Conservation (phyloP, 495 filamentous ascomycete species). For the Hypomontagnella submonticulosa region DNA sequence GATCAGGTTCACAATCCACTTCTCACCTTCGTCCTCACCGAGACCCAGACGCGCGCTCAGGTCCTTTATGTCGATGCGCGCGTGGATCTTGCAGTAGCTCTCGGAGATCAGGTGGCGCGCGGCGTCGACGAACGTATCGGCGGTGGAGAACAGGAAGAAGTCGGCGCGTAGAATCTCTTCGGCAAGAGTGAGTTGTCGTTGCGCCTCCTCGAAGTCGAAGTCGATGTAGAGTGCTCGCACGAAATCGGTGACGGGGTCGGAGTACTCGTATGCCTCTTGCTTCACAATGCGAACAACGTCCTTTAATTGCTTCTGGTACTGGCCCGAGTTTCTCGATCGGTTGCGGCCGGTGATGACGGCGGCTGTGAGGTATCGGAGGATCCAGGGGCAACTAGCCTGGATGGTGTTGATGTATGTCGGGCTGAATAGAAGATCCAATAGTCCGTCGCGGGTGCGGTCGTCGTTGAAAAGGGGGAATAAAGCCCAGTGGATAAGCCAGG, state of each 20-base stretch:
- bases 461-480: constrained; percentile 99
- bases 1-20: constrained; percentile 99
- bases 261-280: constrained; percentile 98
- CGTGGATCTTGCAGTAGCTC: constrained; percentile 99
- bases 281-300: constrained; percentile 93
- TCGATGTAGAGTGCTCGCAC: constrained; percentile 96
- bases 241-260: constrained; percentile 94
- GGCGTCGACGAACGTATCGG: constrained; percentile 92
- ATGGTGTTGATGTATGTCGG: constrained; percentile 98
- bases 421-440: constrained; percentile 97
- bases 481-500: constrained; percentile 97
- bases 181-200: constrained; percentile 88
- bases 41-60: constrained; percentile 89
- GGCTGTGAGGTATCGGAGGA: constrained; percentile 91
- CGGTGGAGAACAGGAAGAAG: constrained; percentile 90
- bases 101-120: constrained; percentile 97
- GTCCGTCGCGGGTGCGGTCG: constrained; percentile 85
- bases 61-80: constrained; percentile 97
- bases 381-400: constrained; percentile 97
- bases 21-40: constrained; percentile 94
- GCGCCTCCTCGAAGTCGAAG: constrained; percentile 98
- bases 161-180: constrained; percentile 92
- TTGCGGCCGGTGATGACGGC: constrained; percentile 96
- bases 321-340: constrained; percentile 80
- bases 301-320: constrained; percentile 98